phyloP scores from a whole-genome alignment of 139 green algal species.

The Closterium sp. region DNA sequence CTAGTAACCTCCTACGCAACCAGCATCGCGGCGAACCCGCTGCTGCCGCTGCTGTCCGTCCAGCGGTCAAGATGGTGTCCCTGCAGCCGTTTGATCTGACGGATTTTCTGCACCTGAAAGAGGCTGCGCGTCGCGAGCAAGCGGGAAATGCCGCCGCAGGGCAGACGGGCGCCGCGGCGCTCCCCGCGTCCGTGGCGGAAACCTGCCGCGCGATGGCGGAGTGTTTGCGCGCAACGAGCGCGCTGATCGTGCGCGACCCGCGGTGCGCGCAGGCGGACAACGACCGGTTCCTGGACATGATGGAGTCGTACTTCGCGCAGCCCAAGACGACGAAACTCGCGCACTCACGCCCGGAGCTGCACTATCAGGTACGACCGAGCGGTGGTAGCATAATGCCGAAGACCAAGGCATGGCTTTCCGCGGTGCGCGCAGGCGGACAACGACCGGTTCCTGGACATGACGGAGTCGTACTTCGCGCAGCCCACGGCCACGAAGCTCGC shows the following conservation, averaged over 20 bases:
- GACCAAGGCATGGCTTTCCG: too few species aligned
- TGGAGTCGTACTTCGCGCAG: conserved; percentile 84
- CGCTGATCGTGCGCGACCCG: conserved; percentile 68
- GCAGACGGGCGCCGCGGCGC: background rate
- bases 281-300: conserved; percentile 76
- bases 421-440: conserved; percentile 66
- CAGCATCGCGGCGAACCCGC: background rate
- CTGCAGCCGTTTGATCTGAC: background rate
- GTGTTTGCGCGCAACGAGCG: conserved; percentile 31
- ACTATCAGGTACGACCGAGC: conserved; percentile 70
- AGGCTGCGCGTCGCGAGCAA: too few species aligned
- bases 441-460: conserved; percentile 76
- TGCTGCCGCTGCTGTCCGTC: background rate
- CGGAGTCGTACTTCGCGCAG: conserved; percentile 84
- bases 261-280: conserved; percentile 66
- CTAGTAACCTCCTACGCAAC: background rate
- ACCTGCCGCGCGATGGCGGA: conserved; percentile 12
- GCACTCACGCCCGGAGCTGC: conserved; percentile 68
- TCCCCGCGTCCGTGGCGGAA: background rate
- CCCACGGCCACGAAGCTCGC: conserved; percentile 60
- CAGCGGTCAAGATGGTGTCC: background rate
- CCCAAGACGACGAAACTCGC: conserved; percentile 60
- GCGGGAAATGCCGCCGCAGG: background rate
- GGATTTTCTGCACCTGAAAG: background rate
- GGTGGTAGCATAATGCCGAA: too few species aligned